Conservation (phyloP, 345 rosid species). For the Noccaea caerulescens region DNA sequence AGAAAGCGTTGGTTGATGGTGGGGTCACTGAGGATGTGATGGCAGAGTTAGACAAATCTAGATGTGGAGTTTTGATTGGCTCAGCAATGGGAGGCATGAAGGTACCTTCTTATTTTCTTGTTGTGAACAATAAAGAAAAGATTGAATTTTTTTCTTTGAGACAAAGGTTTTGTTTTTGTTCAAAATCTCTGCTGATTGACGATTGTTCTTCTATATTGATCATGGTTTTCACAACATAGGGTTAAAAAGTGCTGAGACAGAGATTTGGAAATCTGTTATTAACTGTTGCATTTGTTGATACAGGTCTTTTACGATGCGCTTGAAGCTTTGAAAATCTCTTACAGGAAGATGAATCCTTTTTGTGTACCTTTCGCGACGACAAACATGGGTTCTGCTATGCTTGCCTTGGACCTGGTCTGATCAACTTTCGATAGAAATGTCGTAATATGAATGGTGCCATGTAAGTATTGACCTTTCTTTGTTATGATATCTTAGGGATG, state of each 20-base stretch:
- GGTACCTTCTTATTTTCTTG: constrained; percentile 46
- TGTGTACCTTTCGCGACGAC: constrained; percentile 96
- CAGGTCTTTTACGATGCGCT: constrained; percentile 92
- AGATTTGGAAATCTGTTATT: constrained; percentile 2
- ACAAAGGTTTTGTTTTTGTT: constrained; percentile 15
- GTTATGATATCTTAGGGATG: constrained; percentile 67
- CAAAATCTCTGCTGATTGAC: background rate
- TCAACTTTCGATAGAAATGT: constrained; percentile 29
- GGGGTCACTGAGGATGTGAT: constrained; percentile 75
- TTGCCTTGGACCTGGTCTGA: constrained; percentile 94
- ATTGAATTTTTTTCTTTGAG: background rate
- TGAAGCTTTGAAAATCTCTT: constrained; percentile 85
- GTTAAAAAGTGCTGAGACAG: background rate
- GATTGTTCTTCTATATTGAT: constrained; percentile 1
- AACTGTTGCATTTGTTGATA: constrained; percentile 26
- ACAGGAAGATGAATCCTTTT: constrained; percentile 92
- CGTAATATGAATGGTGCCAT: constrained; percentile 7
- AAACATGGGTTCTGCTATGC: constrained; percentile 99
- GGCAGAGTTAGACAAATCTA: constrained; percentile 72
- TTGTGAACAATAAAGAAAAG: background rate
- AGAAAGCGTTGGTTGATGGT: constrained; percentile 90
- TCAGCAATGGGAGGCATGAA: constrained; percentile 96
- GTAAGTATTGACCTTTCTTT: constrained; percentile 25
- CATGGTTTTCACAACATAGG: background rate
- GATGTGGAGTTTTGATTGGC: constrained; percentile 92